Evolutionary conservation across 768 basidiomycete genomes (phyloP).

Genomic region (Sarcodon aspratus): DNA sequence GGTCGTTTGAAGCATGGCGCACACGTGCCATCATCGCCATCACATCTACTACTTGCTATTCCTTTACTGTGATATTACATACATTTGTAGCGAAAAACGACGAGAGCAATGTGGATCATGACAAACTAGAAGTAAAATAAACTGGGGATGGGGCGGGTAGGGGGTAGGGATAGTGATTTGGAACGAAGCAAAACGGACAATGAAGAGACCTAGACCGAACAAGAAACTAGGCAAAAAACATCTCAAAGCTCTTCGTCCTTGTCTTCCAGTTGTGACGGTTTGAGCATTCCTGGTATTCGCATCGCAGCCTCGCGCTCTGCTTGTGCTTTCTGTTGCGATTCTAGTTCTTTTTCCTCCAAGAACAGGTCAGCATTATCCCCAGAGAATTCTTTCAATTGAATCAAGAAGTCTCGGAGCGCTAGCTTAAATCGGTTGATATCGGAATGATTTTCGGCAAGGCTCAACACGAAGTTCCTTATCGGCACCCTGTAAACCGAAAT

Average conservation of each 20-base stretch:
- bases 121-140: too few species aligned
- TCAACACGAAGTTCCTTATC: conserved; percentile 56
- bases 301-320: conserved; percentile 84
- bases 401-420: conserved; percentile 92
- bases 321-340: conserved; percentile 63
- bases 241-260: conserved; percentile 77
- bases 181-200: background rate
- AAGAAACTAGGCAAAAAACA: background rate
- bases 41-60: too few species aligned
- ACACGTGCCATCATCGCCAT: too few species aligned
- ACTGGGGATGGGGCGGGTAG: background rate
- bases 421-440: conserved; percentile 90
- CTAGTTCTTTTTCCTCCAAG: conserved; percentile 90
- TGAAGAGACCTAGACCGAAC: background rate
- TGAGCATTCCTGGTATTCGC: conserved; percentile 96
- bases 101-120: too few species aligned
- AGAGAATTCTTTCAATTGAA: conserved; percentile 95
- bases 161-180: background rate
- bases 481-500: conserved; percentile 38
- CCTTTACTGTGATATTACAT: too few species aligned
- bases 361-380: conserved; percentile 88
- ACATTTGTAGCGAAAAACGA: too few species aligned
- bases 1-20: too few species aligned
- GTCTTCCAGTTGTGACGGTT: conserved; percentile 90
- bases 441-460: conserved; percentile 59